phyloP scores from a whole-genome alignment of 305 asterid species.

The Solanum hybrid region DNA sequence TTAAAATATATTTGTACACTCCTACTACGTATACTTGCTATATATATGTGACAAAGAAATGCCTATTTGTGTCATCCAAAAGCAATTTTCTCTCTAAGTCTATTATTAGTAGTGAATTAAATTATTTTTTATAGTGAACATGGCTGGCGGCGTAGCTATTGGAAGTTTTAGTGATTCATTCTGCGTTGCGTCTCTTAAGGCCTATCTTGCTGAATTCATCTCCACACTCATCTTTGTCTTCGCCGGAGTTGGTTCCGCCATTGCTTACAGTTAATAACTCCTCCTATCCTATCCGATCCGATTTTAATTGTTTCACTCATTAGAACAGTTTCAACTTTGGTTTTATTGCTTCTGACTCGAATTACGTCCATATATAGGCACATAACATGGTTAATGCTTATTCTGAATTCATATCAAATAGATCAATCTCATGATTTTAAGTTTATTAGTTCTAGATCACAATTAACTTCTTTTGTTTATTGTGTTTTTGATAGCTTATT shows the following conservation, averaged over 20 bases:
- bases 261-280: constrained; percentile 51
- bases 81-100: background rate
- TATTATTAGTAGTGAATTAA: background rate
- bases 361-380: background rate
- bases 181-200: constrained; percentile 48
- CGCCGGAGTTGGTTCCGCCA: constrained; percentile 94
- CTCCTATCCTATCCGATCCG: background rate
- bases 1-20: background rate
- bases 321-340: background rate
- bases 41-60: constrained; percentile 27
- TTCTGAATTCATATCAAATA: background rate
- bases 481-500: background rate
- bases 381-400: background rate
- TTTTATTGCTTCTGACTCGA: background rate
- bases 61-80: constrained; percentile 4
- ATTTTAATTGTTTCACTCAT: background rate
- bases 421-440: no score
- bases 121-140: constrained; percentile 13
- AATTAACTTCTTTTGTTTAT: background rate
- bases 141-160: constrained; percentile 62
- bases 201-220: constrained; percentile 84
- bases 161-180: constrained; percentile 72
- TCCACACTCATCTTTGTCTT: constrained; percentile 81
- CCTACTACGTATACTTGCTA: background rate
- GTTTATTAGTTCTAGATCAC: background rate